A percentile compares a stretch with the other conserved stretches of the same genome.
Evolutionary conservation across 1,284 basidiomycete species (phyloP).

Genomic region (Mycosarcoma mackinlayi): DNA sequence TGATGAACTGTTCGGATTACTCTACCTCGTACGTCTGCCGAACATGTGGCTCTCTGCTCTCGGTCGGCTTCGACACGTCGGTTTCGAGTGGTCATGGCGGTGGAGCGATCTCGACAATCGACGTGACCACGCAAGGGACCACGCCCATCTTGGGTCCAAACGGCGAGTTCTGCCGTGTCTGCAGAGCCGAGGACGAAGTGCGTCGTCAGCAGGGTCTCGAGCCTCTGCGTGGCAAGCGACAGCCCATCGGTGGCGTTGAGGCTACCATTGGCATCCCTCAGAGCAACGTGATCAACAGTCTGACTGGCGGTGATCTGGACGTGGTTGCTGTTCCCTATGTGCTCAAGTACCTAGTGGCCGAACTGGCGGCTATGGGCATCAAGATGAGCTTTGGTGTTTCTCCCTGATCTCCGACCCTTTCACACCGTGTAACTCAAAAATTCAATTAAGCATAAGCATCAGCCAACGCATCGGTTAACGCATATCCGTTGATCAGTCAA

Average conservation of each 20-base stretch:
- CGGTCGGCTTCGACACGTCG: conserved; percentile 73
- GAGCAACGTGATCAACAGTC: conserved; percentile 45
- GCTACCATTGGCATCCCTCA: conserved; percentile 45
- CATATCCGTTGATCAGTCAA: too few species aligned
- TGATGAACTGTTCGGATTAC: conserved; percentile 99
- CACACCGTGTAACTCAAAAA: neutral
- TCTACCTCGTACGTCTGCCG: conserved; percentile 98
- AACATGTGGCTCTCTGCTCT: conserved; percentile 92
- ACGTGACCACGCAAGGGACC: conserved; percentile 26
- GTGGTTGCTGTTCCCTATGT: conserved; percentile 88
- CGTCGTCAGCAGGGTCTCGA: conserved; percentile 35
- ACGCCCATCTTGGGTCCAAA: conserved; percentile 57
- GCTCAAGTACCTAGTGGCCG: conserved; percentile 71
- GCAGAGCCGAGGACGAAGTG: conserved; percentile 52
- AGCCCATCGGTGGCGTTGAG: conserved; percentile 43
- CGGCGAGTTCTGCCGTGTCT: conserved; percentile 66
- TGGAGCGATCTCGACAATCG: conserved; percentile 41
- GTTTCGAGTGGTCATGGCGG: conserved; percentile 7
- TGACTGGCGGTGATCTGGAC: conserved; percentile 59
- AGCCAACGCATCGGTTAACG: too few species aligned
- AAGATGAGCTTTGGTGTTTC: conserved; percentile 68
- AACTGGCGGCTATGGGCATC: conserved; percentile 74
- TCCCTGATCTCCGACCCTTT: neutral
- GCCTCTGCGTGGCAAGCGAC: conserved; percentile 38
- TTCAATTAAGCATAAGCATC: too few species aligned